These are phyloP conservation scores for Calendula officinalis DNA, from an alignment of 129 eudicot genomes.

Conservation along the genomic window DNA sequence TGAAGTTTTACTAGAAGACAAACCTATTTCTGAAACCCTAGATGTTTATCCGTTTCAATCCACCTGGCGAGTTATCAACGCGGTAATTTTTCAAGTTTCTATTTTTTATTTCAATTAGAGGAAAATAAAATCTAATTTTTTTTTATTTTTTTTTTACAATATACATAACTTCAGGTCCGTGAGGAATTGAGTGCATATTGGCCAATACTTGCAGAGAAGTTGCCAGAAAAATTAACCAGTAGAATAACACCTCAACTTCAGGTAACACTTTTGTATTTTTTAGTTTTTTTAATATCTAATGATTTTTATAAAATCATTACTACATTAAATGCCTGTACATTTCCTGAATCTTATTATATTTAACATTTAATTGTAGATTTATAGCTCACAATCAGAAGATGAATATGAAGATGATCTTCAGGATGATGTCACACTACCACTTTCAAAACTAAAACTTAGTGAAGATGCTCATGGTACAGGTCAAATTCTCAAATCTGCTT, in stretches of 20 bases:
- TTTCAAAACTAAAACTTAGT: constrained; percentile 53
- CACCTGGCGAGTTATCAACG: constrained; percentile 68
- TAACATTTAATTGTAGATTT: constrained; percentile 32
- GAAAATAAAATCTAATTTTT: neutral
- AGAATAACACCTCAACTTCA: constrained; percentile 45
- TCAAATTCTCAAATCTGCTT: neutral
- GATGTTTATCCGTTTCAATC: constrained; percentile 72
- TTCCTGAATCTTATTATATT: constrained; percentile 12
- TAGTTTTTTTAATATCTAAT: neutral
- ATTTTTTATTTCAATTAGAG: neutral
- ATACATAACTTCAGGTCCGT: constrained; percentile 61
- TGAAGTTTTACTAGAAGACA: constrained; percentile 57
- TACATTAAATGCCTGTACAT: neutral
- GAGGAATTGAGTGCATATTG: constrained; percentile 60
- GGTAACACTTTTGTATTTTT: constrained; percentile 35
- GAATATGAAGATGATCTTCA: constrained; percentile 56
- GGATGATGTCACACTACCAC: constrained; percentile 56
- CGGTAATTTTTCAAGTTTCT: constrained; percentile 29
- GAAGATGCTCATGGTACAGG: constrained; percentile 44
- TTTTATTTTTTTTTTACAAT: constrained; percentile 5
- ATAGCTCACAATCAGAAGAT: constrained; percentile 68
- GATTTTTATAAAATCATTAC: neutral
- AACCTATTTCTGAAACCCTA: constrained; percentile 37
- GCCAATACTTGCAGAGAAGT: constrained; percentile 60
- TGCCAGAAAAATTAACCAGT: constrained; percentile 56